These are phyloP conservation scores for Aspergillus sp. DNA, from an alignment of 2,329 filamentous ascomycete genomes.

Conservation along the genomic window DNA sequence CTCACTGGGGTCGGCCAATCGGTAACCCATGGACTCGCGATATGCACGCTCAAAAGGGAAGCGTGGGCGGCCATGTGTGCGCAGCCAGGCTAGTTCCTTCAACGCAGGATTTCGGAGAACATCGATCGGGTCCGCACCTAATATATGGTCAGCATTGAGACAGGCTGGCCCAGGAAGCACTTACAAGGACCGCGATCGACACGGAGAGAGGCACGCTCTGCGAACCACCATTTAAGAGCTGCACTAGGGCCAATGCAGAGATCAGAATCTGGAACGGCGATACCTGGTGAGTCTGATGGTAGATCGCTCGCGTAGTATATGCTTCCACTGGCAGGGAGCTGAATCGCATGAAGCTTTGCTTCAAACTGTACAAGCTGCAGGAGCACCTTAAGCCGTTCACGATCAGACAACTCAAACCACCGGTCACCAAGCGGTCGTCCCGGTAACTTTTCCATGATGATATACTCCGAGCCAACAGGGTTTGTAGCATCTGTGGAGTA, in stretches of 20 bases:
- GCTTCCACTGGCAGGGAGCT: slow-evolving; percentile 9
- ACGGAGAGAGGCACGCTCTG: not conserved
- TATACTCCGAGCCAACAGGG: slow-evolving; percentile 6
- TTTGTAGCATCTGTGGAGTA: slow-evolving; percentile 4
- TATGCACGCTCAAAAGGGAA: slow-evolving; percentile 4
- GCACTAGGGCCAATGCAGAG: not conserved
- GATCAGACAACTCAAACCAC: slow-evolving; percentile 2
- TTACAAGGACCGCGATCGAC: slow-evolving; percentile 2
- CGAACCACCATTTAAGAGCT: slow-evolving; percentile 1
- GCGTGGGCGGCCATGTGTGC: not conserved
- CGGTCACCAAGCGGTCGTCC: not conserved
- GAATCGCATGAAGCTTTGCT: slow-evolving; percentile 1
- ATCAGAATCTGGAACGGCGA: not conserved
- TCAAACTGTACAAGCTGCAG: slow-evolving; percentile 5
- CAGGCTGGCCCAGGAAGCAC: not conserved
- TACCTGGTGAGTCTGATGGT: slow-evolving; percentile 2
- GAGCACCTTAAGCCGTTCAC: slow-evolving; percentile 2
- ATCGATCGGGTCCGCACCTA: not conserved
- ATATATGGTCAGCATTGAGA: not conserved
- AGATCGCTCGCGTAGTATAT: slow-evolving; percentile 2
- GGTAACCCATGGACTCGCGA: slow-evolving; percentile 3
- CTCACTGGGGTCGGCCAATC: not conserved
- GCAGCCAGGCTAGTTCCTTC: slow-evolving; percentile 2
- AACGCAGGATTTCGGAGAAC: slow-evolving; percentile 2
- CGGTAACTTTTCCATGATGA: slow-evolving; percentile 7